phyloP scores from a whole-genome alignment of 805 yeast genomes.

The Candida coquimbonensis region DNA sequence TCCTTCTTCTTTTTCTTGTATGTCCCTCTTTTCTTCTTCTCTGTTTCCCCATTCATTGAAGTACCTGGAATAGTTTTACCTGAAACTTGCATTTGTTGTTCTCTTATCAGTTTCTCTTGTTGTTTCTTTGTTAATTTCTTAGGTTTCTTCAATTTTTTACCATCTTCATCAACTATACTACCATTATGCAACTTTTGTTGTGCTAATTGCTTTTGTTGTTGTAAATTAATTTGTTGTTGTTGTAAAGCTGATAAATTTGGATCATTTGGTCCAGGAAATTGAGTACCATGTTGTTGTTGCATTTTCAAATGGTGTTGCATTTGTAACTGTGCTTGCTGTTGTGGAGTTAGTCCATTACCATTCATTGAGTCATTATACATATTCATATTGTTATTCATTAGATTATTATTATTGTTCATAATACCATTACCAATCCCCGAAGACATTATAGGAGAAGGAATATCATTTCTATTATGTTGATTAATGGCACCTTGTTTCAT shows the following conservation, averaged over 20 bases:
- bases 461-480: conserved; percentile 8
- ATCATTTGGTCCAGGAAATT: conserved; percentile 11
- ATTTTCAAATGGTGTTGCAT: conserved; percentile 21
- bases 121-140: conserved; percentile 17
- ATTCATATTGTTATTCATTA: not conserved
- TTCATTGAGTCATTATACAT: too few relatives aligned
- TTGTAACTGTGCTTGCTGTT: conserved; percentile 25
- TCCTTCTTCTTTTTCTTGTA: conserved; percentile 23
- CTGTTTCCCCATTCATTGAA: conserved; percentile 2
- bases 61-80: conserved; percentile 24
- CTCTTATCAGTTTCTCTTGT: conserved; percentile 6
- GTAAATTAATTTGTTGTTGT: conserved; percentile 17
- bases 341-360: conserved; percentile 12
- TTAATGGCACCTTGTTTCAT: conserved; percentile 36
- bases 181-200: conserved; percentile 21
- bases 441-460: not conserved
- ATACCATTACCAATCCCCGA: conserved; percentile 3
- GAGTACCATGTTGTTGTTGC: conserved; percentile 20
- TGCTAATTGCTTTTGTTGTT: conserved; percentile 19
- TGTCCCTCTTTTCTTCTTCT: conserved; percentile 23
- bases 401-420: not conserved
- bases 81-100: conserved; percentile 16
- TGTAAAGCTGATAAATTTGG: conserved; percentile 3
- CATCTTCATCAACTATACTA: conserved; percentile 14
- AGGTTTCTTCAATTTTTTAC: conserved; percentile 14